Base-by-base conservation (phyloP, 495 filamentous ascomycete genomes). In the Penicillium riverlandense region DNA sequence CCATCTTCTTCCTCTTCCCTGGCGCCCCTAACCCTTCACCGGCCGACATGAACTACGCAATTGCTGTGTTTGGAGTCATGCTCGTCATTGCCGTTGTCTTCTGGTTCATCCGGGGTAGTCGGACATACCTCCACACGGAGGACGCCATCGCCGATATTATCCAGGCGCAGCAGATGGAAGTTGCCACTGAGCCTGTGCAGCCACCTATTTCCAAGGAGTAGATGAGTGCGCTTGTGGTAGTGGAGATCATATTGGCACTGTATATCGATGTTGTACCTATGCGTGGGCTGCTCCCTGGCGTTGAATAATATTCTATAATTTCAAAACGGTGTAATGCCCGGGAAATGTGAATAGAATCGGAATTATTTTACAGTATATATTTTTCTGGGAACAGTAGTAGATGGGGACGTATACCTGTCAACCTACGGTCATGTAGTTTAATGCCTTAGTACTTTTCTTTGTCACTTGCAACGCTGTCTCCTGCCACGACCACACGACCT, bases 1-100 rank as follows among this genome's bases (percentile, higher is more conserved):
- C 70, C 3, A 62, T 74, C 2, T 74, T 74, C 48, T 74, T 74
- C 61, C 56, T 74, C 12, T 74, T 74, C 52, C 70, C 70, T 0
- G 59, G 62, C 0, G 37, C 29, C 4, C 67, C 70, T 8, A 66
- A 65, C 45, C 70, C 70, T 0, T 45, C 63, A 0, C 54, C 66
- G 0, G 51, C 54, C 11, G 70, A 74, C 31, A 74, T 74, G 70
- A 74, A 74, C 49, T 74, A 66, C 37, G 70, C 70, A 10, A 72
- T 74, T 50, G 70, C 67, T 1, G 70, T 74, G 10, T 74, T 72
- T 49, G 70, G 70, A 3, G 69, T 72, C 7, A 74, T 74, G 70
- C 43, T 74, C 35, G 65, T 74, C 5, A 66, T 72, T 41, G 49
- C 70, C 1, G 1, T 70, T 13, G 62, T 52, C 2, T 74, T 74